Percentiles rank a stretch among this genome's conserved stretches.
phyloP scores from a whole-genome alignment of 768 basidiomycete species.

The Suillus cothurnatus region DNA sequence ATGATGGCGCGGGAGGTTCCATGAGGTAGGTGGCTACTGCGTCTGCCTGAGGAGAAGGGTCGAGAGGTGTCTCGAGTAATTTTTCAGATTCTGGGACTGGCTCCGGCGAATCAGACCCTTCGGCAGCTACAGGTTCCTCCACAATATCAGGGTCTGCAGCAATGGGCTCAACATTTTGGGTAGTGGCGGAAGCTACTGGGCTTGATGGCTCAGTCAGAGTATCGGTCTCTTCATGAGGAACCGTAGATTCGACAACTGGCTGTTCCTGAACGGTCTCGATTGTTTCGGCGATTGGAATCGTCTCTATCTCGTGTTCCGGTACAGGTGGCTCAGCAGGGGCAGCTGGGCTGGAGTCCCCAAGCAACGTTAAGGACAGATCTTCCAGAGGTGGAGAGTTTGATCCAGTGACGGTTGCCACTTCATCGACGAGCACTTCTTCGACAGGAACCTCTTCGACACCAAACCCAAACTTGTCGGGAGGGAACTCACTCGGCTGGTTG shows the following conservation, averaged over 20 bases:
- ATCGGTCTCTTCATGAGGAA: not conserved
- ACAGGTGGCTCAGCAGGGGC: constrained; percentile 8
- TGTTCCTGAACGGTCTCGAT: not conserved
- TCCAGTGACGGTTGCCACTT: constrained; percentile 21
- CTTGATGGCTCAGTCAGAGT: not conserved
- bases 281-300: not conserved
- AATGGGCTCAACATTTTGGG: not conserved
- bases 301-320: constrained; percentile 5
- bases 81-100: constrained; percentile 7
- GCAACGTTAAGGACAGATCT: constrained; percentile 27
- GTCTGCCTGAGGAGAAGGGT: constrained; percentile 14
- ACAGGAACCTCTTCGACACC: constrained; percentile 29
- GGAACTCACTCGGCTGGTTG: constrained; percentile 6
- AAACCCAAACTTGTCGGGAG: constrained; percentile 15
- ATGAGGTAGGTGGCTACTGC: constrained; percentile 2
- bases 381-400: constrained; percentile 32
- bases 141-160: constrained; percentile 5
- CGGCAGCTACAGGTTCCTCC: constrained; percentile 12
- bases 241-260: not conserved
- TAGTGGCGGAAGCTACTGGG: not conserved
- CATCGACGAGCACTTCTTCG: constrained; percentile 8
- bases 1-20: constrained; percentile 1
- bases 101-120: constrained; percentile 12
- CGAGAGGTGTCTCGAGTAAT: constrained; percentile 9
- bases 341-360: constrained; percentile 19